Conservation (phyloP, 257 asterid genomes). For the Buddleja alternifolia region DNA sequence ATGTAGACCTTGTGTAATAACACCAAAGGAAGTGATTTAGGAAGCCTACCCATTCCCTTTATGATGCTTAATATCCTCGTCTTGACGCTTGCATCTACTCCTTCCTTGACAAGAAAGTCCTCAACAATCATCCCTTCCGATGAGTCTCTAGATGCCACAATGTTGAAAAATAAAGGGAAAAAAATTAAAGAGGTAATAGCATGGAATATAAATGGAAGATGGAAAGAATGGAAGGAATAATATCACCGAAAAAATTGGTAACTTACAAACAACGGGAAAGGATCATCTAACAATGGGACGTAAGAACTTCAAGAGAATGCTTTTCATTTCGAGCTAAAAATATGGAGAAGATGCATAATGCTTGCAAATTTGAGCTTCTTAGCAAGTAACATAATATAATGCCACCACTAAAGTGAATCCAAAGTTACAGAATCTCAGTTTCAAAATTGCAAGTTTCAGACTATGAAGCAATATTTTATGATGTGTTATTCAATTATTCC, state of each 20-base stretch:
- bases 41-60: conserved; percentile 75
- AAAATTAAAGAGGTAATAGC: conserved; percentile 11
- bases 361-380: neutral
- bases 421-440: neutral
- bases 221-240: neutral
- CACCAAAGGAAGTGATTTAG: neutral
- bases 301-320: neutral
- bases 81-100: conserved; percentile 58
- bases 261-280: conserved; percentile 7
- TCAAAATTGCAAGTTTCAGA: neutral
- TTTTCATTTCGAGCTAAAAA: neutral
- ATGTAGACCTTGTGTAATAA: conserved; percentile 10
- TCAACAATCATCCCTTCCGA: conserved; percentile 76
- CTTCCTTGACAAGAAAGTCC: conserved; percentile 79
- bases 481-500: neutral
- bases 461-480: conserved; percentile 8
- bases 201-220: conserved; percentile 14
- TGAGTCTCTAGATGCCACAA: conserved; percentile 62
- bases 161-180: conserved; percentile 5
- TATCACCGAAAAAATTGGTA: conserved; percentile 9
- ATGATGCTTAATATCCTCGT: conserved; percentile 63
- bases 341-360: neutral
- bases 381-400: neutral
- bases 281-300: neutral
- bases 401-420: conserved; percentile 2